Base-by-base conservation (phyloP, 371 early-diverging fungal genomes). In the Dentiscutata heterogama region DNA sequence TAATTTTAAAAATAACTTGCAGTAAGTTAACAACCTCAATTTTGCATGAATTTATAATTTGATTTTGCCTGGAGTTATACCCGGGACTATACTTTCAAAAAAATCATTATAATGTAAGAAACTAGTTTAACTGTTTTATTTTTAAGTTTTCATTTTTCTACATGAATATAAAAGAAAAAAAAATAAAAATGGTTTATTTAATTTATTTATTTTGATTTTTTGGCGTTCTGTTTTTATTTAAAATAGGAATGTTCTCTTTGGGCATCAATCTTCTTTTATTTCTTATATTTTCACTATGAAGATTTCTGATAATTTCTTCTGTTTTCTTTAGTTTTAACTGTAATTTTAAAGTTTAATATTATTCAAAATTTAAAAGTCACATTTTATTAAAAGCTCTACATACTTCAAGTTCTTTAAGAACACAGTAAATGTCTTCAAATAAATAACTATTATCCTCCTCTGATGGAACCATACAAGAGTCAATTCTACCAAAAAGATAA, bases 361-460 rank as follows among this genome's bases (percentile, higher is more conserved):
- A 65, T 14, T 65, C 65, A 65, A 8, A 14, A 29, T 6, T 65
- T 35, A 65, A 31, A 16, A 31, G 65, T 35, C 7, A 65, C 2
- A 64, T n/a, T 29, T 11, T 29, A 14, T 25, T 29, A 64, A 64
- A 27, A 64, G 14, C n/a, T n/a, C n/a, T 64, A 64, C 31, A 64
- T 64, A 27, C 27, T 5, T 64, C 27, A 22, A 64, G 31, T 27
- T 64, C 64, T 27, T 27, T 64, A 27, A 64, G 16, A 25, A 31
- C 29, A 64, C 27, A 64, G 29, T 64, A 64, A 25, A 64, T 64
- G 6, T 64, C 64, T 64, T 64, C 64, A 29, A 11, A 64, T 25
- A 64, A 29, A 22, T 5, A 14, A 31, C 64, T 27, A 64, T 64
- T 29, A 10, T 64, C 31, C 29, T 64, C 64, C 14, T 64, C 14